These are phyloP conservation scores for Yueomyces sp. DNA, from an alignment of 1,139 yeast species.

Conservation along the genomic window DNA sequence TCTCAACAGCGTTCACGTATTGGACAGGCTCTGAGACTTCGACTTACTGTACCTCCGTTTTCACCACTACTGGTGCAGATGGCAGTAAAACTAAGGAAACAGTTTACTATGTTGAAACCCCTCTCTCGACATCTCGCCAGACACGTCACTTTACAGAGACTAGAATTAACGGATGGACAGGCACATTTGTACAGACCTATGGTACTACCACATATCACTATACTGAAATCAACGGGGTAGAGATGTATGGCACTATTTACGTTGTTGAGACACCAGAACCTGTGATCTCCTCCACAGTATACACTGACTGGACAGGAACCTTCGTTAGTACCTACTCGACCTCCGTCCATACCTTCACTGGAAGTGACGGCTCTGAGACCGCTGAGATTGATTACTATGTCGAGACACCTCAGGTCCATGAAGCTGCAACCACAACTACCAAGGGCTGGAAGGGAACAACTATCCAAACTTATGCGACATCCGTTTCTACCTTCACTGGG, in stretches of 20 bases:
- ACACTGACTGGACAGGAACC: background rate
- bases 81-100: background rate
- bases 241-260: no score
- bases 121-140: background rate
- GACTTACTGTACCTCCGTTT: slow-evolving; percentile 4
- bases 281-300: background rate
- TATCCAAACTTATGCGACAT: slow-evolving; percentile 3
- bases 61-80: slow-evolving; percentile 3
- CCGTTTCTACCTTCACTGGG: slow-evolving; percentile 4
- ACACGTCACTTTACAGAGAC: no score
- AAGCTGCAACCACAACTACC: background rate
- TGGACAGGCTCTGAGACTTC: slow-evolving; percentile 5
- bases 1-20: slow-evolving; percentile 1
- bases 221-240: no score
- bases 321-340: slow-evolving; percentile 3
- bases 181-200: no score
- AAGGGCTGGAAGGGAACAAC: background rate
- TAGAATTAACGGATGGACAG: no score
- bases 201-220: no score
- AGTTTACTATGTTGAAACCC: background rate
- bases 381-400: slow-evolving; percentile 5
- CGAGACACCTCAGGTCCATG: slow-evolving; percentile 3
- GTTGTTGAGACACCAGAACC: no score
- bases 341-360: slow-evolving; percentile 3
- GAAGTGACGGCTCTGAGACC: slow-evolving; percentile 4